These are phyloP conservation scores for Salvia rosmarinus DNA, from an alignment of 257 asterid species.

Conservation along the genomic window DNA sequence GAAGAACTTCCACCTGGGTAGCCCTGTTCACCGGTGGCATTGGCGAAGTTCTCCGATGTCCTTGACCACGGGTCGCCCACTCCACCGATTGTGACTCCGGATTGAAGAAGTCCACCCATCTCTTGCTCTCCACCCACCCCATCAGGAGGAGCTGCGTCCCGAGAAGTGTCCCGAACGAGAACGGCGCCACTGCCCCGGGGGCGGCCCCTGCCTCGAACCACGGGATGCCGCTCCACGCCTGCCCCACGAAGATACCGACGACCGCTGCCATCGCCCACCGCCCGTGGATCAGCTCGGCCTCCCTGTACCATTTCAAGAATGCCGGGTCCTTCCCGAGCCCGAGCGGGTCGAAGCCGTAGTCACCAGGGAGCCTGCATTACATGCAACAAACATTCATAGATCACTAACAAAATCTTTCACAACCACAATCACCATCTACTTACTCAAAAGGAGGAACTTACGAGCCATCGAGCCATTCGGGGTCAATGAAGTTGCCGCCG, in stretches of 20 bases:
- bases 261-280: slow-evolving; percentile 98
- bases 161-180: slow-evolving; percentile 89
- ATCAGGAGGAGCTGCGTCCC: slow-evolving; percentile 92
- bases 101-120: slow-evolving; percentile 97
- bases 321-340: slow-evolving; percentile 97
- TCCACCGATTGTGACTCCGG: slow-evolving; percentile 89
- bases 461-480: slow-evolving; percentile 99
- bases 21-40: slow-evolving; percentile 93
- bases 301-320: slow-evolving; percentile 96
- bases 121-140: slow-evolving; percentile 99
- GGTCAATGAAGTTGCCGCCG: slow-evolving; percentile 76
- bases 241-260: slow-evolving; percentile 91
- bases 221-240: slow-evolving; percentile 91
- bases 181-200: slow-evolving; percentile 94
- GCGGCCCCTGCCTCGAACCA: slow-evolving; percentile 98
- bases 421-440: no score
- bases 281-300: slow-evolving; percentile 98
- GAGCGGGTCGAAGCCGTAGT: slow-evolving; percentile 91
- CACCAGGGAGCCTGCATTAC: slow-evolving; percentile 79
- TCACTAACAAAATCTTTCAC: no score
- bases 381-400: no score
- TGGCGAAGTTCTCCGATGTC: slow-evolving; percentile 77
- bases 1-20: slow-evolving; percentile 92
- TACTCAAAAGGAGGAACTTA: slow-evolving; percentile 42
- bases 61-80: slow-evolving; percentile 99